phyloP scores from a whole-genome alignment of 78 protist genomes.

The Polysphondylium violaceum region DNA sequence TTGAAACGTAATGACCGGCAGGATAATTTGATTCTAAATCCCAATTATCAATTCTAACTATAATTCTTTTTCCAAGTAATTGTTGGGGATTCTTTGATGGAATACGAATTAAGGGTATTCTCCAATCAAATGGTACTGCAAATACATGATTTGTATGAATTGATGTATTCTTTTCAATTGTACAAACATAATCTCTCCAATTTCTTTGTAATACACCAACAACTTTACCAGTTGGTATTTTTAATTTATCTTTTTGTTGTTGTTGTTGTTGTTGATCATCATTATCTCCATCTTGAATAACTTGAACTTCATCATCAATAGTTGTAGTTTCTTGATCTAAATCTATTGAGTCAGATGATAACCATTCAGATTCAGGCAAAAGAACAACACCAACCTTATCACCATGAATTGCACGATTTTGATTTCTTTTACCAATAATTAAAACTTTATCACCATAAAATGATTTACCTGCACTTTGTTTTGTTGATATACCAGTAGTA shows the following conservation, averaged over 20 bases:
- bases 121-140: conserved; percentile 68
- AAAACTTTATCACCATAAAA: conserved; percentile 36
- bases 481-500: not conserved
- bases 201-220: conserved; percentile 77
- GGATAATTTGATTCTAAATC: conserved; percentile 67
- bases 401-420: conserved; percentile 60
- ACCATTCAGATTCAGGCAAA: conserved; percentile 57
- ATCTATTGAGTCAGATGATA: not conserved
- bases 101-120: conserved; percentile 83
- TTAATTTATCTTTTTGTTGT: not conserved
- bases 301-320: not conserved
- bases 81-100: conserved; percentile 50
- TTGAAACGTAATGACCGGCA: conserved; percentile 82
- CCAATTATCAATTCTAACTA: conserved; percentile 88
- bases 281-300: not conserved
- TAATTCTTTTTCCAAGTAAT: conserved; percentile 54
- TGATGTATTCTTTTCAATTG: conserved; percentile 32
- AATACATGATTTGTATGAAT: conserved; percentile 16
- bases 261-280: not conserved
- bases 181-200: conserved; percentile 82
- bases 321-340: not conserved
- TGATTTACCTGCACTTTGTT: not conserved
- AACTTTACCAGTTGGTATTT: conserved; percentile 55
- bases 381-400: conserved; percentile 60
- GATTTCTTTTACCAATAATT: conserved; percentile 36